Conservation (phyloP, 2,329 filamentous ascomycete genomes). For the Mycogone perniciosa region DNA sequence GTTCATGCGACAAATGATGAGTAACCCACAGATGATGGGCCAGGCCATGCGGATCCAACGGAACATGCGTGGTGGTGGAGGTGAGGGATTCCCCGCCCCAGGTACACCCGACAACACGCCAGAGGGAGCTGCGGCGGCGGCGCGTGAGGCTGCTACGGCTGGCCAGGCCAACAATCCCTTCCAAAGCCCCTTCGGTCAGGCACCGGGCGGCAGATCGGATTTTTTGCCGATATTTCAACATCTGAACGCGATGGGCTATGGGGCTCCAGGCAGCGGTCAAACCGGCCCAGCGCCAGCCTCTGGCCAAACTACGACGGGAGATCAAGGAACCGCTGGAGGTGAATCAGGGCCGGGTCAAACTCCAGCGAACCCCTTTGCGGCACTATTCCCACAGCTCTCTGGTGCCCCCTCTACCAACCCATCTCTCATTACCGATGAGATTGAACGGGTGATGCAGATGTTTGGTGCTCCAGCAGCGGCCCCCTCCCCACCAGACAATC, state of each 20-base stretch:
- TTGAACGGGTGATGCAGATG: slow-evolving; percentile 49
- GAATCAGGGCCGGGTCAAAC: slow-evolving; percentile 7
- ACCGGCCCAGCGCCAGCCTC: slow-evolving; percentile 24
- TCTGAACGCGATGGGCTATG: slow-evolving; percentile 21
- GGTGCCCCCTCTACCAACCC: slow-evolving; percentile 29
- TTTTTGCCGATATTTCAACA: slow-evolving; percentile 25
- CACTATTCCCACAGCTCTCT: slow-evolving; percentile 45
- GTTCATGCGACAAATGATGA: slow-evolving; percentile 86
- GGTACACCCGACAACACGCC: slow-evolving; percentile 85
- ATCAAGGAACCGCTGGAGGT: slow-evolving; percentile 15
- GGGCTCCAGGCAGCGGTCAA: slow-evolving; percentile 22
- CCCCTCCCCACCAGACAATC: slow-evolving; percentile 64
- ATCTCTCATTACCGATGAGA: slow-evolving; percentile 46
- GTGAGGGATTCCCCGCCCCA: slow-evolving; percentile 73
- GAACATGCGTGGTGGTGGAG: slow-evolving; percentile 53
- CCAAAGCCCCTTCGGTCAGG: slow-evolving; percentile 26
- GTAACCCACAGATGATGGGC: slow-evolving; percentile 77
- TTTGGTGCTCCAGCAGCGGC: slow-evolving; percentile 33
- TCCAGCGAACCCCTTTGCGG: slow-evolving; percentile 59
- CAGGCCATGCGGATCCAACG: slow-evolving; percentile 79
- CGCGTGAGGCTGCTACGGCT: slow-evolving; percentile 8
- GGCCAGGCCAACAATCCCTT: slow-evolving; percentile 38
- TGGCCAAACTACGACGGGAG: slow-evolving; percentile 20
- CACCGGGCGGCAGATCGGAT: slow-evolving; percentile 15
- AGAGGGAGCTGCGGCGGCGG: slow-evolving; percentile 35